These are phyloP conservation scores for Colletotrichum horii DNA, from an alignment of 2,329 filamentous ascomycete genomes.

Conservation along the genomic window DNA sequence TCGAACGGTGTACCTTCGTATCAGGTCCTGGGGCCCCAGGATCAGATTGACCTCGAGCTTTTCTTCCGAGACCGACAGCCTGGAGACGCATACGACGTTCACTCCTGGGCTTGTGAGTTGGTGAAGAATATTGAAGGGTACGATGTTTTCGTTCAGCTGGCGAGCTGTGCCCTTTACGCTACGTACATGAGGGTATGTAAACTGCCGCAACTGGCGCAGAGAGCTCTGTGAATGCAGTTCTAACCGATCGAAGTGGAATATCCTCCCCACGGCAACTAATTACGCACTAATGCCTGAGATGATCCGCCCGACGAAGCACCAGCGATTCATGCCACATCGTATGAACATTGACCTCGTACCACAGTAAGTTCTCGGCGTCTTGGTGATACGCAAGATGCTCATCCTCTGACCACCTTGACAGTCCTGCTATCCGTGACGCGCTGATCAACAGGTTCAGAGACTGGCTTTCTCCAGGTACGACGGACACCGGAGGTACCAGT, in stretches of 20 bases:
- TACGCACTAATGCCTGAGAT: conserved; percentile 9
- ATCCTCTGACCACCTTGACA: neutral
- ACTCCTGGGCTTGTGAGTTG: conserved; percentile 11
- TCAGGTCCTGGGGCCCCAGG: neutral
- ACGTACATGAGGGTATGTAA: conserved; percentile 1
- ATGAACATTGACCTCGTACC: conserved; percentile 15
- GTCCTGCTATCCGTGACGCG: conserved; percentile 8
- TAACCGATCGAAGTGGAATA: neutral
- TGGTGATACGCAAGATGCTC: neutral
- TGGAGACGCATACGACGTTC: neutral
- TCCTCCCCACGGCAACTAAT: conserved; percentile 7
- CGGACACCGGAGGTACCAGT: conserved; percentile 3
- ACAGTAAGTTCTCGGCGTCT: neutral
- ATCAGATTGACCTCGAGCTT: conserved; percentile 8
- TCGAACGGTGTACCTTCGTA: neutral
- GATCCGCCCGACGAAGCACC: conserved; percentile 6
- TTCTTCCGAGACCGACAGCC: conserved; percentile 8
- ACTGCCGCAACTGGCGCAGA: neutral
- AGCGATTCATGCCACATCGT: conserved; percentile 2
- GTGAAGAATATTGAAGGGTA: conserved; percentile 6
- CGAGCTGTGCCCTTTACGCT: neutral
- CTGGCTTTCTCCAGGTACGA: conserved; percentile 11
- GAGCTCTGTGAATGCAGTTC: neutral
- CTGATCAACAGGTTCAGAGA: conserved; percentile 9
- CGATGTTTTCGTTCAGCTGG: conserved; percentile 5